Base-by-base conservation (phyloP, 2,329 filamentous ascomycete species). In the Pyricularia sp. region DNA sequence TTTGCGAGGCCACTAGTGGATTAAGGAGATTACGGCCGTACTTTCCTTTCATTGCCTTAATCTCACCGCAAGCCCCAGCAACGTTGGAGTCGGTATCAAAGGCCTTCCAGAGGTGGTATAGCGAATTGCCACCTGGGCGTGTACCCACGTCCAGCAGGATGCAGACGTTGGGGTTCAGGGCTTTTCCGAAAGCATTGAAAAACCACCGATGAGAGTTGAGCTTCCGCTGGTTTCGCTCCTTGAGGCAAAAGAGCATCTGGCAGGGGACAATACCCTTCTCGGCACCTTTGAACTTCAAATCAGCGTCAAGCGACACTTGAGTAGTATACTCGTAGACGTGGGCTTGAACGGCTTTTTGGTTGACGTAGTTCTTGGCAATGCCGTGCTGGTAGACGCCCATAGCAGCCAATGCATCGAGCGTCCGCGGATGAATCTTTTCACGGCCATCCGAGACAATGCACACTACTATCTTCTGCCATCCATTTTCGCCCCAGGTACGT, bases 321-420 rank as follows among this genome's bases (percentile, higher is more conserved):
- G 94, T 97, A 0, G 94, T 99, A 78, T 99, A 99, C 75, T 99
- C 94, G 79, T 99, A 99, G 16, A 99, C 91, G 77, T 99, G 94
- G 0, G 93, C 93, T 69, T 93, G 93, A 61, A 99, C 94, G 67
- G 96, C 91, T 70, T 91, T 90, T 72, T 94, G 88, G 78, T 99
- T 99, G 81, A 99, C 94, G 73, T 90, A 87, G 75, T 99, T 99
- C 83, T 99, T 99, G 66, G 94, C 94, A 72, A 99, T 97, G 33
- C 96, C 94, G 73, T 96, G 90, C 76, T 99, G 94, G 76, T 99
- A 99, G 64, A 97, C 92, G 67, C 94, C 94, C 86, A 99, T 94
- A 35, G 94, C 94, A 12, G 96, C 94, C 67, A 99, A 79, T 6
- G 92, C 94, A 74, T 99, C 96, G 1, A 99, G 83, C 0, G 94